Percentiles rank a stretch among this genome's conserved stretches.
phyloP scores from a whole-genome alignment of 768 basidiomycete species.

The Lactarius psammicola region DNA sequence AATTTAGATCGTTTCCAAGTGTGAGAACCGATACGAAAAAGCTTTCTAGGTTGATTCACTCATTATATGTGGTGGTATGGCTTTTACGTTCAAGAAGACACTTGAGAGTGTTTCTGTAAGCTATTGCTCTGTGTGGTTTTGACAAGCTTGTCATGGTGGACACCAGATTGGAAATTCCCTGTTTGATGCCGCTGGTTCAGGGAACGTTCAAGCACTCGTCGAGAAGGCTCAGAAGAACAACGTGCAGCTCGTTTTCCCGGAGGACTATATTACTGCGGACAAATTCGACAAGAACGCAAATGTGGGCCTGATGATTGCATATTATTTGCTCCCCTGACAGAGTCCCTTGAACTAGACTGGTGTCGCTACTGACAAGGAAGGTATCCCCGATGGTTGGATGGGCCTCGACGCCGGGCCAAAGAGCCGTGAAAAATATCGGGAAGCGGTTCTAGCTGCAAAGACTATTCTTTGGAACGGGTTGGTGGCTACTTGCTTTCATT shows the following conservation, averaged over 20 bases:
- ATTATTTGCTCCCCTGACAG: neutral
- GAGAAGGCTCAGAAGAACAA: slow-evolving; percentile 91
- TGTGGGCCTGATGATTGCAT: slow-evolving; percentile 41
- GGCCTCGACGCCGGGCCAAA: slow-evolving; percentile 91
- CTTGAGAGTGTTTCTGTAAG: slow-evolving; percentile 72
- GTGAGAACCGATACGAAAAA: slow-evolving; percentile 11
- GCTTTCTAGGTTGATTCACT: slow-evolving; percentile 77
- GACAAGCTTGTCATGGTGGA: slow-evolving; percentile 1
- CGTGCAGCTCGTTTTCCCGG: slow-evolving; percentile 93
- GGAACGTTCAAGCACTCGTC: slow-evolving; percentile 79
- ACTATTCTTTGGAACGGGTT: slow-evolving; percentile 98
- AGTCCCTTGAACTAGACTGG: slow-evolving; percentile 49
- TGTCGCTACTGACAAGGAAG: slow-evolving; percentile 72
- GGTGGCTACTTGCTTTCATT: slow-evolving; percentile 30
- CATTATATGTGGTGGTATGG: slow-evolving; percentile 98
- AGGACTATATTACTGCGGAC: slow-evolving; percentile 92
- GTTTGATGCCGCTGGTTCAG: slow-evolving; percentile 84
- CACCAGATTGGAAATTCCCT: slow-evolving; percentile 89
- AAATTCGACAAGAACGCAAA: slow-evolving; percentile 92
- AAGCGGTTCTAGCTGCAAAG: slow-evolving; percentile 82
- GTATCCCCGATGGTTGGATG: slow-evolving; percentile 93
- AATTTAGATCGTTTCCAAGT: slow-evolving; percentile 16
- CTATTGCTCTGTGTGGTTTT: slow-evolving; percentile 17
- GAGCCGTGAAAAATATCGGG: slow-evolving; percentile 73
- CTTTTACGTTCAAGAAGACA: slow-evolving; percentile 98